These are phyloP conservation scores for Reticulascus tulasneorum DNA, from an alignment of 2,329 filamentous ascomycete genomes.

Conservation along the genomic window DNA sequence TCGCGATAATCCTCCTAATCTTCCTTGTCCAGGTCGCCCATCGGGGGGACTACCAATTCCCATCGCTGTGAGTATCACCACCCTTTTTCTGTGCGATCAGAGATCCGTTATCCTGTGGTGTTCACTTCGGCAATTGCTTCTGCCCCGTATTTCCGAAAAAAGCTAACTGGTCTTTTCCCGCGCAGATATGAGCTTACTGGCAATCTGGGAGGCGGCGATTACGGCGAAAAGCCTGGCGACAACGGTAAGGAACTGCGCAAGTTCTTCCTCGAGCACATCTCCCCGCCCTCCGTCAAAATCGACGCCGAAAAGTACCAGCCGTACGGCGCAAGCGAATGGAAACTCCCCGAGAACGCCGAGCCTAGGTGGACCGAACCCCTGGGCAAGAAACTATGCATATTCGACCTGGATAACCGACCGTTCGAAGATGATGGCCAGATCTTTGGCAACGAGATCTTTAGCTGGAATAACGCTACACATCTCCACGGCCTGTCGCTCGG, in stretches of 20 bases:
- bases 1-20: not conserved
- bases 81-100: not conserved
- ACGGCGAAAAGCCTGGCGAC: constrained; percentile 15
- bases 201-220: constrained; percentile 7
- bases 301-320: constrained; percentile 22
- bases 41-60: not conserved
- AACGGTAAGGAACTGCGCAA: constrained; percentile 22
- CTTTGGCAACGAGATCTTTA: constrained; percentile 29
- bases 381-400: constrained; percentile 38
- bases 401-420: constrained; percentile 39
- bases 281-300: constrained; percentile 24
- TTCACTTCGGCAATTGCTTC: no score
- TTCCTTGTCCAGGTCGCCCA: not conserved
- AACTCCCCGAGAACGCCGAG: constrained; percentile 19
- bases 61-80: not conserved
- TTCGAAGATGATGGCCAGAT: constrained; percentile 31
- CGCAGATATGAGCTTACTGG: not conserved
- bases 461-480: constrained; percentile 27
- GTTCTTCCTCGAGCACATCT: constrained; percentile 28
- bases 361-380: constrained; percentile 28
- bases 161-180: not conserved
- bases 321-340: constrained; percentile 28
- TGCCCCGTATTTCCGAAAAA: not conserved
- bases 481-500: constrained; percentile 35
- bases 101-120: no score